Evolutionary conservation across 495 filamentous ascomycete species (phyloP).

Genomic region (Umbilicaria muhlenbergii): DNA sequence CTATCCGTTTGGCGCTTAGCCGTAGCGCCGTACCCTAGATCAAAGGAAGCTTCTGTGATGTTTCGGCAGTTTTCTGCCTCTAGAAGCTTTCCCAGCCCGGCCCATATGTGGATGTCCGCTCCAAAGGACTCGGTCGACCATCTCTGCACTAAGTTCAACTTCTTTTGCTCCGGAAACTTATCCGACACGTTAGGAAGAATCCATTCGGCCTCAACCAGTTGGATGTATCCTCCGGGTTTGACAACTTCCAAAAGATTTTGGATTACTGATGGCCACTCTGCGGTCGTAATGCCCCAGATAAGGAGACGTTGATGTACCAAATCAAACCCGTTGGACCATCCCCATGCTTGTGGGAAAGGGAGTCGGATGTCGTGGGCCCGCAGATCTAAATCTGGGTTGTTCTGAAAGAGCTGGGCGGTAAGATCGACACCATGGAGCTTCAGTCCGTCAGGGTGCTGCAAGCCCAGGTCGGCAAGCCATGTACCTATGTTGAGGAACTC

Average conservation of each 20-base stretch:
- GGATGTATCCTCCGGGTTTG: conserved; percentile 7
- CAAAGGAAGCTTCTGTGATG: conserved; percentile 9
- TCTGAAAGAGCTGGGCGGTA: conserved; percentile 5
- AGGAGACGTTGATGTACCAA: conserved; percentile 8
- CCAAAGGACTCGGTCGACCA: conserved; percentile 6
- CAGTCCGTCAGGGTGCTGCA: background rate
- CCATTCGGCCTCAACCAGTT: conserved; percentile 7
- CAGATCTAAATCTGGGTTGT: background rate
- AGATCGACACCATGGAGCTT: conserved; percentile 4
- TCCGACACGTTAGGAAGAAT: background rate
- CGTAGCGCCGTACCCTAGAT: conserved; percentile 11
- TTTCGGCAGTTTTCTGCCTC: conserved; percentile 6
- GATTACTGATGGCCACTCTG: conserved; percentile 6
- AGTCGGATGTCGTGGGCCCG: conserved; percentile 4
- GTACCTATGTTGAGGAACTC: background rate
- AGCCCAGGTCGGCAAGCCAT: conserved; percentile 2
- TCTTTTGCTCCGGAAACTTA: conserved; percentile 1
- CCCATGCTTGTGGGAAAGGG: conserved; percentile 3
- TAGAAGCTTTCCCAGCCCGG: conserved; percentile 10
- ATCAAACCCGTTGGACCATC: conserved; percentile 6
- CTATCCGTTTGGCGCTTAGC: conserved; percentile 3
- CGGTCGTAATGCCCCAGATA: conserved; percentile 5
- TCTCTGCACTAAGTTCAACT: conserved; percentile 5
- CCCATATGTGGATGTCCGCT: conserved; percentile 13
- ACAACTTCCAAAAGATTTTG: conserved; percentile 1